A percentile compares a stretch with the other conserved stretches of the same genome.
Evolutionary conservation across 169 alveolate species (phyloP).

Genomic region (Miamiensis avidus): DNA sequence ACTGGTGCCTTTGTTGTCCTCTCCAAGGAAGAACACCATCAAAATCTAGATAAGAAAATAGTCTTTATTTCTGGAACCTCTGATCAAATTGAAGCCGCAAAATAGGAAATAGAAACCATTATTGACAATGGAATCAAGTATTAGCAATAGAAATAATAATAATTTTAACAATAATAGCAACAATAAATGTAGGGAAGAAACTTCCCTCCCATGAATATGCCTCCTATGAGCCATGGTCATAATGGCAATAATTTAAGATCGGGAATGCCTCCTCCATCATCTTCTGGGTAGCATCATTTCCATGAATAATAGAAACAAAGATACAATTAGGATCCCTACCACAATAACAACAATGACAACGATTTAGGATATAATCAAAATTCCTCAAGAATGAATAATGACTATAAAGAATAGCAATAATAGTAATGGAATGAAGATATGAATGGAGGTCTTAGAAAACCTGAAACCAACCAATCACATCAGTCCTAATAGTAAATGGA

Average conservation of each 20-base stretch:
- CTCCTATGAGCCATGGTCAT: not conserved
- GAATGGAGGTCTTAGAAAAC: no score
- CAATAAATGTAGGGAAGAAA: no score
- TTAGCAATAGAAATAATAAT: no score
- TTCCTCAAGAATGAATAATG: no score
- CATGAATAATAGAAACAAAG: not conserved
- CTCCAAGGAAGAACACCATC: not conserved
- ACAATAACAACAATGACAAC: no score
- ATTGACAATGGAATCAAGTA: not conserved
- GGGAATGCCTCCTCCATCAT: not conserved
- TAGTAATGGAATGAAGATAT: no score
- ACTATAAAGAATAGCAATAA: no score
- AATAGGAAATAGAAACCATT: not conserved
- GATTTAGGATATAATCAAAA: no score
- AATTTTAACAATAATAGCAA: not conserved
- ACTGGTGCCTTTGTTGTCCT: slow-evolving; percentile 55
- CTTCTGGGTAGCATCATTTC: not conserved
- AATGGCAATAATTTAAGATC: not conserved
- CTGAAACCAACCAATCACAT: not conserved
- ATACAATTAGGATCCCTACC: not conserved
- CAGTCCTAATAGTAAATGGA: not conserved
- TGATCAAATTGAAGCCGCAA: not conserved
- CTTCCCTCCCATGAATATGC: not conserved
- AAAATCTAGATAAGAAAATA: not conserved
- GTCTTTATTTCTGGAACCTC: not conserved